Percentiles rank a stretch among this genome's conserved stretches.
Evolutionary conservation across 2,329 filamentous ascomycete species (phyloP).

Genomic region (Pezicula radicicola): DNA sequence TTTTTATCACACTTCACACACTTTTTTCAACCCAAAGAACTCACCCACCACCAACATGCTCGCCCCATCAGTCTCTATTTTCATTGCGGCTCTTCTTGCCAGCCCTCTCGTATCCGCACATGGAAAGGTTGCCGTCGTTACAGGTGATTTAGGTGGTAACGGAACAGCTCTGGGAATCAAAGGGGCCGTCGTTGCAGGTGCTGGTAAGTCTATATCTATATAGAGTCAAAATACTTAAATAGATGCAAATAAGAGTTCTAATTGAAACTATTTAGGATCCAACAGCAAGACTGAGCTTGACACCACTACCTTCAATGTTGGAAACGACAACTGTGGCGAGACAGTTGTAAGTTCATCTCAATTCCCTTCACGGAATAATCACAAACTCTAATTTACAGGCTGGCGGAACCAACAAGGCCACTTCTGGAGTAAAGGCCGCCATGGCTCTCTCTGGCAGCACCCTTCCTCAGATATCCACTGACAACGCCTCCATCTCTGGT

Average conservation of each 20-base stretch:
- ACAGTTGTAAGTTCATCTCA: neutral
- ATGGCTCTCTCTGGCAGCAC: slow-evolving; percentile 34
- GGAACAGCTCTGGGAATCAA: slow-evolving; percentile 36
- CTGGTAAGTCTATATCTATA: slow-evolving; percentile 4
- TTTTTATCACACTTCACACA: neutral
- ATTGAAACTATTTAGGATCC: neutral
- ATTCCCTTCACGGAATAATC: neutral
- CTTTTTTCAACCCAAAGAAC: neutral
- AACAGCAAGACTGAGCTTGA: slow-evolving; percentile 10
- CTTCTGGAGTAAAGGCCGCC: slow-evolving; percentile 25
- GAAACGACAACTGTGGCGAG: slow-evolving; percentile 26
- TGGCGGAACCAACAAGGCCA: slow-evolving; percentile 27
- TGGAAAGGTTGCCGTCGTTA: slow-evolving; percentile 9
- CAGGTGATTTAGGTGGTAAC: slow-evolving; percentile 36
- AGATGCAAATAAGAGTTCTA: too few species aligned
- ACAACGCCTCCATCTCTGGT: slow-evolving; percentile 31
- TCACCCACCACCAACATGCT: neutral
- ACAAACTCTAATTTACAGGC: neutral
- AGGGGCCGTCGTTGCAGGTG: slow-evolving; percentile 35
- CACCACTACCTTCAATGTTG: slow-evolving; percentile 21
- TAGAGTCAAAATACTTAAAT: too few species aligned
- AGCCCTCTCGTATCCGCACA: slow-evolving; percentile 10
- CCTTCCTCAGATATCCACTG: slow-evolving; percentile 36
- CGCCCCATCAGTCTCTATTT: neutral
- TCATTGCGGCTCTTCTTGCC: slow-evolving; percentile 4